Evolutionary conservation across 768 basidiomycete species (phyloP).

Genomic region (Tricholoma sp.): DNA sequence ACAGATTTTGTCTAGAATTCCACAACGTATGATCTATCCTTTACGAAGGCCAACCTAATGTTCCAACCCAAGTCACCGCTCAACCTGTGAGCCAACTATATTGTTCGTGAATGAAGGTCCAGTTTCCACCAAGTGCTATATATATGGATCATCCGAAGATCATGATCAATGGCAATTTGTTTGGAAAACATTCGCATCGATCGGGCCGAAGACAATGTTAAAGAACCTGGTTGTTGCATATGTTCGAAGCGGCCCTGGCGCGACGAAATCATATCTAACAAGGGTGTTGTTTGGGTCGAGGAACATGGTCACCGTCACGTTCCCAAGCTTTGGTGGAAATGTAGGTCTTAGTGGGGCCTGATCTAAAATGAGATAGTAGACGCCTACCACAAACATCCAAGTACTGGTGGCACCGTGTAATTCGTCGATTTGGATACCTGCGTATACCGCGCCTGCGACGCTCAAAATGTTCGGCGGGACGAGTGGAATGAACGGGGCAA

Average conservation of each 20-base stretch:
- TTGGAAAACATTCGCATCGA: conserved; percentile 20
- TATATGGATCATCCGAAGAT: neutral
- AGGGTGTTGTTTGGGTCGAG: conserved; percentile 20
- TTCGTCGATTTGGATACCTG: conserved; percentile 20
- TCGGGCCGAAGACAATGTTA: conserved; percentile 21
- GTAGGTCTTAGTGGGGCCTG: neutral
- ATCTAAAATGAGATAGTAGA: neutral
- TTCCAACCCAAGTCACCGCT: neutral
- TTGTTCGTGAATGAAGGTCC: neutral
- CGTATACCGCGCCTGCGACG: conserved; percentile 20
- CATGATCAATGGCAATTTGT: conserved; percentile 2
- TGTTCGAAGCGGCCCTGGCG: conserved; percentile 20
- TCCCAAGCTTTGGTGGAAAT: neutral
- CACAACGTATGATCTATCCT: too few species aligned
- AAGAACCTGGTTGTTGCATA: conserved; percentile 26
- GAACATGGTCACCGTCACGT: conserved; percentile 11
- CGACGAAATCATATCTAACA: conserved; percentile 23
- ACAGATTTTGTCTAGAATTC: too few species aligned
- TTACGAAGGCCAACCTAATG: neutral
- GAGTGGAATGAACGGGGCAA: conserved; percentile 20
- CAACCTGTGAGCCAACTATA: neutral
- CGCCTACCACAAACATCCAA: conserved; percentile 11
- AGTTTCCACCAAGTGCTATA: neutral
- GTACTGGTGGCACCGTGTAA: conserved; percentile 19
- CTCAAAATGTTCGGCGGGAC: conserved; percentile 18